Evolutionary conservation across 2,329 filamentous ascomycete genomes (phyloP), one percentile per base, ranked within the genome.

Genomic region (Tolypocladium ophioglossoides): DNA sequence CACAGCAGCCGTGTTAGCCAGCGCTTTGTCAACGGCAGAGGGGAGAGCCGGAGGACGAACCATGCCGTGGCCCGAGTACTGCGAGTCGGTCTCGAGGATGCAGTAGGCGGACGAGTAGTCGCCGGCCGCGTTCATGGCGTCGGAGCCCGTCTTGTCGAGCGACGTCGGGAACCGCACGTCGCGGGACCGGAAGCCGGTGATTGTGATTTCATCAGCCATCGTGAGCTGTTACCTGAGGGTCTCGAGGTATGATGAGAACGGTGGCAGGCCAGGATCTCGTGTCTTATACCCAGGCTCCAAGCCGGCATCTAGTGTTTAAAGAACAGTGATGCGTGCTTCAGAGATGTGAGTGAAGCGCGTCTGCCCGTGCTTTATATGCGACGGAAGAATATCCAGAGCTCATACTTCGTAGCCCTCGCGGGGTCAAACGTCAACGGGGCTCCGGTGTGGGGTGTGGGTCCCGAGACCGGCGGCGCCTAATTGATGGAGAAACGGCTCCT

Each of bases 51-150:
- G 11, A 4, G 22, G 10, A 52, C 63, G 56, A 67, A 87, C 85
- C 87, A 92, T 92, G 64, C 89, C 88, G 66, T 94, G 88, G 16
- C 89, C 89, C 1, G 78, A 78, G 65, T 79, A 79, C 12, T 78
- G 67, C 0, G 86, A 85, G 67, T 95, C 86, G 0, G 91, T 96
- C 66, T 89, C 76, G 50, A 96, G 75, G 64, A 96, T 92, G 70
- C 90, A 95, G 77, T 96, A 96, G n/a, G 91, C 91, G 14, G 91
- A 80, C 1, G 90, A 95, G 74, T 96, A 96, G 72, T 96, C 90
- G 57, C 90, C 88, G 2, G 91, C 90, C 3, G 89, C 87, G 67
- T 96, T 96, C 91, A 96, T 96, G 65, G 90, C 91, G 80, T 96
- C 91, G 10, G 89, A 95, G 64, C 91, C 91, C n/a, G 90, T 95